Conservation (phyloP, 495 filamentous ascomycete species). For the Articulospora tetracladia region DNA sequence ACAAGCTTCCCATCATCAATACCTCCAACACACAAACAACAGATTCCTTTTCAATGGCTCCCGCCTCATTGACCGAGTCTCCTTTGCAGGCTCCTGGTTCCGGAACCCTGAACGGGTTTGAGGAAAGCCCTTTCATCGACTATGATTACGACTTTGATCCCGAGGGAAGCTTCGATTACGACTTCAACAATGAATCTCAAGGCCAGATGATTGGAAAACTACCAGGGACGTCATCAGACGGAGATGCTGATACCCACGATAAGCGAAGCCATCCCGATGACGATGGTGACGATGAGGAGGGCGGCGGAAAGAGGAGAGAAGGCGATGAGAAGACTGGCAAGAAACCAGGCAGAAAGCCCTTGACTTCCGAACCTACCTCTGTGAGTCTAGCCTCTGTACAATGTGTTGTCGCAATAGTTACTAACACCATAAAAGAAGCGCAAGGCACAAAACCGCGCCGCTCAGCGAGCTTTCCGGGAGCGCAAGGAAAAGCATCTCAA, state of each 20-base stretch:
- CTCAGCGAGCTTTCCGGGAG: slow-evolving; percentile 94
- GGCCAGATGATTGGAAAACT: slow-evolving; percentile 74
- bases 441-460: slow-evolving; percentile 96
- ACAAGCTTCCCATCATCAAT: slow-evolving; percentile 18
- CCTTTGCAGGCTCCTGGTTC: slow-evolving; percentile 40
- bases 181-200: slow-evolving; percentile 51
- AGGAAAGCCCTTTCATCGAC: slow-evolving; percentile 81
- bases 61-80: slow-evolving; percentile 50
- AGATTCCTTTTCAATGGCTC: slow-evolving; percentile 35
- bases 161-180: slow-evolving; percentile 58
- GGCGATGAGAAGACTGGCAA: slow-evolving; percentile 73
- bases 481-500: slow-evolving; percentile 97
- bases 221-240: slow-evolving; percentile 50
- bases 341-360: slow-evolving; percentile 93
- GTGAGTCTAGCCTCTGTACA: slow-evolving; percentile 49
- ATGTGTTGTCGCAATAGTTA: slow-evolving; percentile 9
- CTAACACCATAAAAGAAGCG: slow-evolving; percentile 69
- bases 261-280: slow-evolving; percentile 77
- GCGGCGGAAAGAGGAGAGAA: slow-evolving; percentile 75
- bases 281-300: slow-evolving; percentile 64
- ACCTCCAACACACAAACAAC: slow-evolving; percentile 7
- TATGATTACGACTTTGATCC: slow-evolving; percentile 69
- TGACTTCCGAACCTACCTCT: slow-evolving; percentile 93
- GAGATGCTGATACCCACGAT: slow-evolving; percentile 66
- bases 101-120: slow-evolving; percentile 44